A percentile compares a stretch with the other conserved stretches of the same genome.
phyloP scores from a whole-genome alignment of 2,329 filamentous ascomycete species.

The Talaromyces pinophilus region DNA sequence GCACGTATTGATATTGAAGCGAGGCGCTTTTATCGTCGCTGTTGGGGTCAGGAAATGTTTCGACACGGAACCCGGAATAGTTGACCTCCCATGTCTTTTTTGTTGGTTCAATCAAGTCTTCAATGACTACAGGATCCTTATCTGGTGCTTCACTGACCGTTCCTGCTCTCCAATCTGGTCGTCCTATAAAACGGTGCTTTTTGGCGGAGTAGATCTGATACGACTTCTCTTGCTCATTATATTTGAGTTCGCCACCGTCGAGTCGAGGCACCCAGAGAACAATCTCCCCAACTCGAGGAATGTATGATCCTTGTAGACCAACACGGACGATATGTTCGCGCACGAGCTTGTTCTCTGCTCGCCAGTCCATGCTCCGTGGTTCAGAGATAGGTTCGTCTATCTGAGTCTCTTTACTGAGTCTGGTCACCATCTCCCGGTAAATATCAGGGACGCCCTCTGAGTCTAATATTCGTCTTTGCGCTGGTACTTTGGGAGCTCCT shows the following conservation, averaged over 20 bases:
- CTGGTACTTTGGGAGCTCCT: neutral
- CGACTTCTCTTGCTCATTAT: conserved; percentile 33
- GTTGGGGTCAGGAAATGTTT: conserved; percentile 57
- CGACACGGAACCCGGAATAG: conserved; percentile 58
- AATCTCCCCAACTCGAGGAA: conserved; percentile 58
- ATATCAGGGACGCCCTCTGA: conserved; percentile 57
- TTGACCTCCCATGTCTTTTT: conserved; percentile 47
- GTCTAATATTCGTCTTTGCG: conserved; percentile 13
- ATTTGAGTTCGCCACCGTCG: conserved; percentile 41
- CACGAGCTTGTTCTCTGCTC: conserved; percentile 50
- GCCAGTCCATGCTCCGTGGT: conserved; percentile 58
- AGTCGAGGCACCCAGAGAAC: conserved; percentile 52
- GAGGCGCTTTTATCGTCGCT: conserved; percentile 54
- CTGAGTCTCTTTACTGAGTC: conserved; percentile 44
- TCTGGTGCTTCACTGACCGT: conserved; percentile 56
- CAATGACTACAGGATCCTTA: conserved; percentile 42
- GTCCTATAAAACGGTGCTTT: conserved; percentile 36
- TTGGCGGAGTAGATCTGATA: conserved; percentile 39
- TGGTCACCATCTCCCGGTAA: conserved; percentile 53
- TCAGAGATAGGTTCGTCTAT: conserved; percentile 54
- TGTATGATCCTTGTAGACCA: conserved; percentile 50
- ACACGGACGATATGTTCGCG: conserved; percentile 46
- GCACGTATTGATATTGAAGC: conserved; percentile 58
- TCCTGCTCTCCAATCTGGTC: conserved; percentile 59
- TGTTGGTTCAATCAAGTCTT: conserved; percentile 50